A percentile compares a stretch with the other conserved stretches of the same genome.
Evolutionary conservation across 2,329 filamentous ascomycete species (phyloP).

Genomic region (Ceratocystis albifundus): DNA sequence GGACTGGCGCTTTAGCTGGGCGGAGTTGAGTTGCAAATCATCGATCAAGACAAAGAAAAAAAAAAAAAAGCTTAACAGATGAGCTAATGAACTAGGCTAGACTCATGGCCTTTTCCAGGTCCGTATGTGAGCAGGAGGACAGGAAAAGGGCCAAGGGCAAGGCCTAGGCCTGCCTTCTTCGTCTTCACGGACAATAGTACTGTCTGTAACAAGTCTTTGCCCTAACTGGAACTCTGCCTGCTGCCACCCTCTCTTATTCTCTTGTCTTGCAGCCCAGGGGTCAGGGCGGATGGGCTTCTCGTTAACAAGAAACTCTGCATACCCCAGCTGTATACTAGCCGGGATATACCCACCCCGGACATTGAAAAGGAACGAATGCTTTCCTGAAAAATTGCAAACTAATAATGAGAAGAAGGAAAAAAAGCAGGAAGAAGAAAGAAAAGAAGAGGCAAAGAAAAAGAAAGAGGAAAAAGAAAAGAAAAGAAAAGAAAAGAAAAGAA

Average conservation of each 20-base stretch:
- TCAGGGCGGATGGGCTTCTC: neutral
- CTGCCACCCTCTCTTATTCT: neutral
- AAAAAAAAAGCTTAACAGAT: neutral
- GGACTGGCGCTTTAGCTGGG: neutral
- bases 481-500: neutral
- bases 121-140: too few relatives aligned
- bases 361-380: constrained; percentile 5
- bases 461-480: neutral
- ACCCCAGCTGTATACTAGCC: constrained; percentile 2
- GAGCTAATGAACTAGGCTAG: too few relatives aligned
- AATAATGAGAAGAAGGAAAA: neutral
- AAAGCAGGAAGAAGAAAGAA: neutral
- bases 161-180: too few relatives aligned
- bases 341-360: constrained; percentile 7
- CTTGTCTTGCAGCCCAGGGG: neutral
- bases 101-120: neutral
- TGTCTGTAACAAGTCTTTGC: neutral
- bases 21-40: neutral
- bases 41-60: neutral
- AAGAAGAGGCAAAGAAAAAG: neutral
- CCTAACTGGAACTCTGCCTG: neutral
- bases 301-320: neutral
- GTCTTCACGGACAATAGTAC: too few relatives aligned
- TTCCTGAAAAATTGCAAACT: neutral
- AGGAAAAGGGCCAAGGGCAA: too few relatives aligned